phyloP scores from a whole-genome alignment of 176 grass and related monocot species.

The Bromus sterilis region DNA sequence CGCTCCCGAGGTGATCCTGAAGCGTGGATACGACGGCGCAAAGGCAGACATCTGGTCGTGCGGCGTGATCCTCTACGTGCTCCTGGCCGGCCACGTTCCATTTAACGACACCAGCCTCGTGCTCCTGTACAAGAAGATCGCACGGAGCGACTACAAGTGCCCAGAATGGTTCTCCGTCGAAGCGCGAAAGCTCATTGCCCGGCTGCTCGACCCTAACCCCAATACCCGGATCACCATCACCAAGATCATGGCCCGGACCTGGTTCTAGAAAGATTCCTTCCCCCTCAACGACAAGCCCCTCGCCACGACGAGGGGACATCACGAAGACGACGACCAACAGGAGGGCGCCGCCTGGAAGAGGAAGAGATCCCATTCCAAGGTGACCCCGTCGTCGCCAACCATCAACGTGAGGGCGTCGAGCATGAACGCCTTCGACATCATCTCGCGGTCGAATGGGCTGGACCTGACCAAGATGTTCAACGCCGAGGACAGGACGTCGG shows the following conservation, averaged over 20 bases:
- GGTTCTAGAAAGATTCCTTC: conserved; percentile 65
- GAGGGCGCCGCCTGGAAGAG: not conserved
- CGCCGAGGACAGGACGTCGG: conserved; percentile 27
- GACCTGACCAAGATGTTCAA: conserved; percentile 76
- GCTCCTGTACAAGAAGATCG: conserved; percentile 69
- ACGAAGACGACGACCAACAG: not conserved
- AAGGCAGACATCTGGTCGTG: conserved; percentile 90
- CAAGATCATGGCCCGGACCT: conserved; percentile 49
- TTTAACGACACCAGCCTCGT: conserved; percentile 63
- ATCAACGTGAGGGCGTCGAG: conserved; percentile 43
- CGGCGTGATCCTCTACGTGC: conserved; percentile 80
- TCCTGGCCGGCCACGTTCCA: conserved; percentile 70
- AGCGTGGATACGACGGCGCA: conserved; percentile 64
- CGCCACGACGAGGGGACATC: not conserved
- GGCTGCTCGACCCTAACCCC: conserved; percentile 75
- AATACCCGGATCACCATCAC: conserved; percentile 56
- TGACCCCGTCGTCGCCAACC: conserved; percentile 5
- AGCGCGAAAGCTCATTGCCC: conserved; percentile 42
- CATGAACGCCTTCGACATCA: conserved; percentile 93
- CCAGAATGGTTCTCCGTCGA: conserved; percentile 87
- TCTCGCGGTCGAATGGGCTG: conserved; percentile 61
- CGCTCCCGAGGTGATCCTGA: conserved; percentile 72
- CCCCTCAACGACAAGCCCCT: conserved; percentile 5
- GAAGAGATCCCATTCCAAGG: conserved; percentile 36
- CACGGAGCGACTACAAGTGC: conserved; percentile 60